Evolutionary conservation across 768 basidiomycete genomes (phyloP).

Genomic region (Cystobasidium ongulense): DNA sequence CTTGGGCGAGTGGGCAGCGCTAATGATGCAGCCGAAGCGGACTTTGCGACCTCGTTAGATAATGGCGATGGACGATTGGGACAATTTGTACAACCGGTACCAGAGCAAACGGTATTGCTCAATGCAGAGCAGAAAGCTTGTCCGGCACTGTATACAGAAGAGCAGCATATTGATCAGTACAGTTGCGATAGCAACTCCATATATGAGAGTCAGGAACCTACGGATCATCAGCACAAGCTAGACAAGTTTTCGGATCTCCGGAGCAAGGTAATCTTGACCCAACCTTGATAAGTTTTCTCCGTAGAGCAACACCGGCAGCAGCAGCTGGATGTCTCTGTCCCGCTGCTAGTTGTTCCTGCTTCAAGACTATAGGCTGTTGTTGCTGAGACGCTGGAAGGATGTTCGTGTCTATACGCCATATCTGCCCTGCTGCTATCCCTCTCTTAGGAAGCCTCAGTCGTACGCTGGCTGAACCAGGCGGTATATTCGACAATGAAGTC

Average conservation of each 20-base stretch:
- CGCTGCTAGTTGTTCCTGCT: not conserved
- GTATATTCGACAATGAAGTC: not conserved
- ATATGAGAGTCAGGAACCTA: not conserved
- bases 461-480: not conserved
- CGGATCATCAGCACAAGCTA: slow-evolving; percentile 32
- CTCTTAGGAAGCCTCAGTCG: not conserved
- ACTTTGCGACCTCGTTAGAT: not conserved
- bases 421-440: slow-evolving; percentile 4
- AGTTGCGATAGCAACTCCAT: not conserved
- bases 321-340: not conserved
- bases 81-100: slow-evolving; percentile 54
- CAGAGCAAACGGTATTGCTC: slow-evolving; percentile 53
- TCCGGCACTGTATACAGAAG: not conserved
- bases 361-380: not conserved
- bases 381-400: not conserved
- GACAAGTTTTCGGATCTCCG: slow-evolving; percentile 25
- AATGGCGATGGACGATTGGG: slow-evolving; percentile 44
- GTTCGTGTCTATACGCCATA: not conserved
- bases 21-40: not conserved
- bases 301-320: slow-evolving; percentile 21
- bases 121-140: slow-evolving; percentile 31
- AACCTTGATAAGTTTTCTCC: slow-evolving; percentile 27
- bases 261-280: slow-evolving; percentile 24
- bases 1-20: slow-evolving; percentile 31
- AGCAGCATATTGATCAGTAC: not conserved